phyloP scores from a whole-genome alignment of 176 grass and related monocot species.

The Phyllostachys edulis region DNA sequence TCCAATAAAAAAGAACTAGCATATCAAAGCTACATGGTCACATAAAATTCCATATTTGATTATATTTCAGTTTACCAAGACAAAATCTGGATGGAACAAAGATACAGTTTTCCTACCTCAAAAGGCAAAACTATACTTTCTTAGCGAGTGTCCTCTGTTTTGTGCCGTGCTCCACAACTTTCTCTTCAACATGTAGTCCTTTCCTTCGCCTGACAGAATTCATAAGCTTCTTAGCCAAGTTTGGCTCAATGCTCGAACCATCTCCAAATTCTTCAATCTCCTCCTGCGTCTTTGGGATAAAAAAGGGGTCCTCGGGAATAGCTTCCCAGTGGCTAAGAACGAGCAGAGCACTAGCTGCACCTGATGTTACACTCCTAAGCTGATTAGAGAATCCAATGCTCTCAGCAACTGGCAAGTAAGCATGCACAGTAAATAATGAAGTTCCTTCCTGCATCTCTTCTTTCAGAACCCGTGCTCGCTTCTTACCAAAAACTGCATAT shows the following conservation, averaged over 20 bases:
- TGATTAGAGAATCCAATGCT: constrained; percentile 77
- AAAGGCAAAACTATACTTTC: constrained; percentile 62
- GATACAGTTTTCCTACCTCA: neutral
- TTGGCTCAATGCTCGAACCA: constrained; percentile 79
- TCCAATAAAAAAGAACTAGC: neutral
- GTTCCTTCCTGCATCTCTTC: constrained; percentile 93
- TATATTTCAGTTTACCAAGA: constrained; percentile 22
- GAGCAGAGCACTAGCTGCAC: constrained; percentile 74
- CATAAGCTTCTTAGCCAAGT: constrained; percentile 78
- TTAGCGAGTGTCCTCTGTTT: constrained; percentile 90
- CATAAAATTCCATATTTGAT: neutral
- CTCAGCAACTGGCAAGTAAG: constrained; percentile 75
- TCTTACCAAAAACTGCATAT: constrained; percentile 73
- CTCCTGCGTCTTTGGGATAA: constrained; percentile 77
- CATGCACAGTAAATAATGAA: constrained; percentile 70
- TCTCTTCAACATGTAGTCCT: constrained; percentile 82
- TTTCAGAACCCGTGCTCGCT: constrained; percentile 72
- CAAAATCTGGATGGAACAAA: constrained; percentile 14
- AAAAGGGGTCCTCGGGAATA: constrained; percentile 75
- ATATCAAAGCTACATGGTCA: neutral
- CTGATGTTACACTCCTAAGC: constrained; percentile 64
- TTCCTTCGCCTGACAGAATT: constrained; percentile 88
- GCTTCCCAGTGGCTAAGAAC: constrained; percentile 87
- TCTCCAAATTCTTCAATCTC: constrained; percentile 92
- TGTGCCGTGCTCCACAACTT: constrained; percentile 90